phyloP scores from a whole-genome alignment of 192 early-diverging fungal genomes.

The Backusella sp. region DNA sequence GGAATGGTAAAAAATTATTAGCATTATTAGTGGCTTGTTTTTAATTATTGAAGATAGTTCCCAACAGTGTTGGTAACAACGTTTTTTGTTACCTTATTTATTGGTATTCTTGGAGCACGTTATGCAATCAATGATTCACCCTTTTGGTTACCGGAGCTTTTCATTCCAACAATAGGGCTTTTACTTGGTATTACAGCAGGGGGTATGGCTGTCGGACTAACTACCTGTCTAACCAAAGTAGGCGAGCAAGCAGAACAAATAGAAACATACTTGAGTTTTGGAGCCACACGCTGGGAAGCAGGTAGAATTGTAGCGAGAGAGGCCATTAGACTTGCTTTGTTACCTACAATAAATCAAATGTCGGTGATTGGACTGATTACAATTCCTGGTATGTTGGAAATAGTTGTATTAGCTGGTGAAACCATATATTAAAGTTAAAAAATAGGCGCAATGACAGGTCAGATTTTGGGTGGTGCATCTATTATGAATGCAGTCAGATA shows the following conservation, averaged over 20 bases:
- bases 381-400: slow-evolving; percentile 1
- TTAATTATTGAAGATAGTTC: slow-evolving; percentile 32
- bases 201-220: slow-evolving; percentile 63
- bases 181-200: slow-evolving; percentile 78
- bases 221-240: slow-evolving; percentile 53
- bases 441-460: slow-evolving; percentile 68
- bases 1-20: slow-evolving; percentile 59
- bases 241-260: slow-evolving; percentile 29
- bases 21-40: background rate
- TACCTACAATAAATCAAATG: slow-evolving; percentile 84
- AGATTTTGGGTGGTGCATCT: slow-evolving; percentile 77
- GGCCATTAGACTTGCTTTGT: slow-evolving; percentile 66
- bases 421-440: background rate
- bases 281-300: slow-evolving; percentile 83
- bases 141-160: slow-evolving; percentile 68
- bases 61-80: slow-evolving; percentile 44
- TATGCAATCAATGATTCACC: slow-evolving; percentile 72
- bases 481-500: slow-evolving; percentile 76
- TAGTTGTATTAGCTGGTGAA: background rate
- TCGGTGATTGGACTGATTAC: slow-evolving; percentile 75
- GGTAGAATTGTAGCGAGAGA: slow-evolving; percentile 67
- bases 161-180: slow-evolving; percentile 87
- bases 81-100: slow-evolving; percentile 46
- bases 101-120: slow-evolving; percentile 60
- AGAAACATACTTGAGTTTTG: slow-evolving; percentile 60